Evolutionary conservation across 1,139 yeast genomes (phyloP).

Genomic region (Hanseniaspora sp.): DNA sequence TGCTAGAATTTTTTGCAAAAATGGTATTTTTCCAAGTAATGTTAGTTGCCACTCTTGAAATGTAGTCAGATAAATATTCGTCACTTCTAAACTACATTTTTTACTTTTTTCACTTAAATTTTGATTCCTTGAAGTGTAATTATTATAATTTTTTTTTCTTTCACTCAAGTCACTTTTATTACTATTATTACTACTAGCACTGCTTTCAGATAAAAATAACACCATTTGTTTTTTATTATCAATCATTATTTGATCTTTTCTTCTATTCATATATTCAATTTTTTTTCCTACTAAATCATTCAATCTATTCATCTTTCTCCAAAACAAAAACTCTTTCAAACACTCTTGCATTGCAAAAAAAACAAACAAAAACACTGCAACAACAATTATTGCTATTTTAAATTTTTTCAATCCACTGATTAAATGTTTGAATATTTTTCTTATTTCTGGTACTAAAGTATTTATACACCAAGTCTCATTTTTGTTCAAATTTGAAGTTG

Average conservation of each 20-base stretch:
- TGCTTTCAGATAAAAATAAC: not conserved
- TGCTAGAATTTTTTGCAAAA: not conserved
- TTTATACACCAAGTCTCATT: slow-evolving; percentile 5
- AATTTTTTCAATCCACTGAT: slow-evolving; percentile 29
- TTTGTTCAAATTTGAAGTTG: not conserved
- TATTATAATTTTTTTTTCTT: not conserved
- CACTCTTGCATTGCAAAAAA: slow-evolving; percentile 35
- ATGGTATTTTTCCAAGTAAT: not conserved
- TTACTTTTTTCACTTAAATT: not conserved
- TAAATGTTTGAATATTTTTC: slow-evolving; percentile 30
- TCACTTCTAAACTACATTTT: slow-evolving; percentile 24
- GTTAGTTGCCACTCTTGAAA: slow-evolving; percentile 8
- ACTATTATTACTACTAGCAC: no score
- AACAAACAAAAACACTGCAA: slow-evolving; percentile 35
- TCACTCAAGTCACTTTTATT: not conserved
- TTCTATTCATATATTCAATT: no score
- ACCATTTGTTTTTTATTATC: no score
- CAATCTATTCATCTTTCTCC: slow-evolving; percentile 37
- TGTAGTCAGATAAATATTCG: slow-evolving; percentile 21
- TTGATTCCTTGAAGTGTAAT: not conserved
- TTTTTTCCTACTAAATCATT: slow-evolving; percentile 22
- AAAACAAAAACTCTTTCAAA: slow-evolving; percentile 38
- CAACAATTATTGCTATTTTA: slow-evolving; percentile 33
- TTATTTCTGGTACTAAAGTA: slow-evolving; percentile 22
- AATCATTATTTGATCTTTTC: no score